Evolutionary conservation across 2,329 filamentous ascomycete genomes (phyloP), one percentile per base, ranked within the genome.

Genomic region (Fusarium sororula): DNA sequence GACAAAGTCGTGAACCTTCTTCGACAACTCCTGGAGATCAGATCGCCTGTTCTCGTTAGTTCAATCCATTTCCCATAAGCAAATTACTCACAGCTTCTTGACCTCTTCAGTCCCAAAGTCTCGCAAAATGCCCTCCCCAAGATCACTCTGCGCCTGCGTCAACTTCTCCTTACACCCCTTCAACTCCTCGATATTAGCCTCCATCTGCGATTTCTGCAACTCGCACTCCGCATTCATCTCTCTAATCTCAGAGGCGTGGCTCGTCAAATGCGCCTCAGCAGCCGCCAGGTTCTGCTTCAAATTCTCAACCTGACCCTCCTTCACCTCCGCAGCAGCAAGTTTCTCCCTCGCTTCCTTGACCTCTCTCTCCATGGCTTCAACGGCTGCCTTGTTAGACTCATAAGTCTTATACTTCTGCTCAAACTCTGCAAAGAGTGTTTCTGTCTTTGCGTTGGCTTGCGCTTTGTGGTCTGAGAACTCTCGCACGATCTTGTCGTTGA

Each of bases 301-400:
- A 66, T 85, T 85, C 68, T 85, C 84, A 38, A 85, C 84, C 51
- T 86, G 85, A 50, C 86, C 84, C 17, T 69, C 42, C 45, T 69
- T 77, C n/a, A 60, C 58, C 56, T 85, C 82, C 9, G 88, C 81
- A 73, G 85, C 83, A 62, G 70, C 64, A 0, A 80, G 66, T 22
- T 73, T 73, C 56, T 84, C 82, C 64, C 82, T 84, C 42, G 86
- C 85, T 57, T 85, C 84, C 3, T 66, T 69, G 26, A 84, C 80
- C 37, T 87, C 85, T 70, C 84, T 83, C 81, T 85, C 84, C 82
- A 87, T 85, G 77, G 85, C 85, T 47, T 76, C 75, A 3, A 79
- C 63, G 7, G 66, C 73, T 0, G 63, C 56, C 44, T 78, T 79
- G 63, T 78, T 71, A 2, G 76, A 77, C 64, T 79, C 77, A 48